Conservation (phyloP, 306 rosid species). For the Mimosa pudica region DNA sequence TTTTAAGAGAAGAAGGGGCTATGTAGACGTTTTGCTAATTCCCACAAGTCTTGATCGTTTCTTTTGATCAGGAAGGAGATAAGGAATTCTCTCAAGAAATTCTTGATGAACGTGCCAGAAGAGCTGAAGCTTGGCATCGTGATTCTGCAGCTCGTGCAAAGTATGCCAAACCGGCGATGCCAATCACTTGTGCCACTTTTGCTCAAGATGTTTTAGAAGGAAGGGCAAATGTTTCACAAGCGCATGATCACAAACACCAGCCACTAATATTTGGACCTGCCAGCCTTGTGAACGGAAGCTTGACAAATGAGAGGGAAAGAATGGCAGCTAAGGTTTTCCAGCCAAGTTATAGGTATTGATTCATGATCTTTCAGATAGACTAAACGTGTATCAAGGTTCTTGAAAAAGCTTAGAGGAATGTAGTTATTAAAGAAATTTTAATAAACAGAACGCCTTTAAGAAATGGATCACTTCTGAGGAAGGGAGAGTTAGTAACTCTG, state of each 20-base stretch:
- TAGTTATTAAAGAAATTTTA: background rate
- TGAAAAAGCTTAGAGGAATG: background rate
- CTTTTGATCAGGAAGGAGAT: conserved; percentile 64
- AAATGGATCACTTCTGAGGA: conserved; percentile 10
- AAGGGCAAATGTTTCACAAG: conserved; percentile 75
- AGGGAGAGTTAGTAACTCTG: background rate
- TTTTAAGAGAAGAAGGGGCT: conserved; percentile 26
- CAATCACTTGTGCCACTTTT: conserved; percentile 94
- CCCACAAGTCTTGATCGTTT: conserved; percentile 2
- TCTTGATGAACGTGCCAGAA: conserved; percentile 81
- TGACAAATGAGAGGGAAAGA: conserved; percentile 81
- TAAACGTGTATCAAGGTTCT: conserved; percentile 19
- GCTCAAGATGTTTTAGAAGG: conserved; percentile 99
- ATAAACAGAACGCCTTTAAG: background rate
- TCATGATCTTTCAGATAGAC: conserved; percentile 10
- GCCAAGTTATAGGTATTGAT: conserved; percentile 59
- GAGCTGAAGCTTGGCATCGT: conserved; percentile 87
- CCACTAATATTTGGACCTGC: conserved; percentile 91
- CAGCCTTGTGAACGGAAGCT: conserved; percentile 78
- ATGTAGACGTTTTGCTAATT: conserved; percentile 15
- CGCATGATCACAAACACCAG: conserved; percentile 94
- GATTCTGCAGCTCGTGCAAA: conserved; percentile 63
- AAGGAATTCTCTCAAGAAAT: conserved; percentile 63
- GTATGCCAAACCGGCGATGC: conserved; percentile 65
- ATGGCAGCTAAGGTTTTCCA: conserved; percentile 96